Evolutionary conservation across 2,329 filamentous ascomycete genomes (phyloP), one percentile per base, ranked within the genome.

Genomic region (Aspergillus sp.): DNA sequence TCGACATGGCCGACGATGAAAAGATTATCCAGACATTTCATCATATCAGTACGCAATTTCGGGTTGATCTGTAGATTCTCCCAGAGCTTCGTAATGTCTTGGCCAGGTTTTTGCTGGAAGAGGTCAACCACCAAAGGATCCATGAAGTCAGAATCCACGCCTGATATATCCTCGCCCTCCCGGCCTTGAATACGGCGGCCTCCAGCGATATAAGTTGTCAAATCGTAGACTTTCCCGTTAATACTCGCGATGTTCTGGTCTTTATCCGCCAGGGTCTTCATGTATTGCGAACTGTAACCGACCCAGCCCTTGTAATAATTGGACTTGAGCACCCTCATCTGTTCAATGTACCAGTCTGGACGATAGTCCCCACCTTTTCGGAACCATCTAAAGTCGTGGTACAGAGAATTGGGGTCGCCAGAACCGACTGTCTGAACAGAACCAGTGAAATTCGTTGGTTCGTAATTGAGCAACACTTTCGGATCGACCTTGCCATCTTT

Each of bases 1-100:
- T 99, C 95, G 3, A 96, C 81, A 61, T 96, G 88, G 30, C 92
- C 95, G 20, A 97, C 86, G 69, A 95, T 97, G 79, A 98, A 99
- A 38, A 99, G 82, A 65, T 97, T 96, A 77, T 98, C 88, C 53
- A 99, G 82, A 70, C 95, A 99, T 1, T 86, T 80, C 71, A 87
- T 80, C 90, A 96, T 96, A 34, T 87, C 82, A 18, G 73, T 67
- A 66, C 88, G 89, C 63, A 85, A 69, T 0, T 70, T 80, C 0
- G 77, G 42, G 58, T 83, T 80, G 45, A 96, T 74, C 5, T 76
- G 73, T 22, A 98, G 80, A 1, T 84, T 80, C 44, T 93, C 80
- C 90, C 91, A 99, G 66, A 89, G 86, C 71, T 93, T 88, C 41
- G 88, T 90, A 36, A 98, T 82, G 70, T 99, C 95, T 39, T 83